phyloP scores from a whole-genome alignment of 345 rosid genomes.

The Clausena lansium region DNA sequence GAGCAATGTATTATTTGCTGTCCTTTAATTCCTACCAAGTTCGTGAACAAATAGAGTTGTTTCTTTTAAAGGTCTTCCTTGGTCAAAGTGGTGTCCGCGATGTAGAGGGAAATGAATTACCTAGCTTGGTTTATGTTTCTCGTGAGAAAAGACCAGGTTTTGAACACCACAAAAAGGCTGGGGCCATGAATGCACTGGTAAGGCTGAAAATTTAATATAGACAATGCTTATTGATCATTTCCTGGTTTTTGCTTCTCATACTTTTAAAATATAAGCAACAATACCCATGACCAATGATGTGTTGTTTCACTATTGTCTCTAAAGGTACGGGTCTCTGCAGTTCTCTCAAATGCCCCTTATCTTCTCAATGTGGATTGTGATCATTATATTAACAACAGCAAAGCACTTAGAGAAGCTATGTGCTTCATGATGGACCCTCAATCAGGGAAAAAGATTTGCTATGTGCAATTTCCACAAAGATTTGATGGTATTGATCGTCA shows the following conservation, averaged over 20 bases:
- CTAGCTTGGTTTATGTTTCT: slow-evolving; percentile 91
- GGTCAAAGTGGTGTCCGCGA: slow-evolving; percentile 80
- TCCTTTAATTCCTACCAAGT: not conserved
- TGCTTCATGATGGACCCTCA: slow-evolving; percentile 98
- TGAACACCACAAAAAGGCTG: slow-evolving; percentile 99
- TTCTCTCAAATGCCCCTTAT: slow-evolving; percentile 93
- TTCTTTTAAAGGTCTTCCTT: slow-evolving; percentile 71
- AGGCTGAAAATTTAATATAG: slow-evolving; percentile 5
- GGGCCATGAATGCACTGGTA: slow-evolving; percentile 97
- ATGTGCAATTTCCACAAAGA: slow-evolving; percentile 99
- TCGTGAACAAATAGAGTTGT: slow-evolving; percentile 7
- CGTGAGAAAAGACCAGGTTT: slow-evolving; percentile 99
- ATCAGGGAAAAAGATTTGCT: slow-evolving; percentile 88
- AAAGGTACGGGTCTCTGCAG: slow-evolving; percentile 90
- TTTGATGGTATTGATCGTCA: slow-evolving; percentile 98
- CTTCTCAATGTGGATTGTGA: slow-evolving; percentile 90
- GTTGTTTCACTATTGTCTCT: slow-evolving; percentile 4
- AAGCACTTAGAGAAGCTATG: slow-evolving; percentile 97
- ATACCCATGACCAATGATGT: not conserved
- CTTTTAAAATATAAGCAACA: not conserved
- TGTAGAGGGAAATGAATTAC: slow-evolving; percentile 77
- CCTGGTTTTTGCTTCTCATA: not conserved
- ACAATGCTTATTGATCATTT: not conserved
- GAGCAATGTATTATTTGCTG: not conserved
- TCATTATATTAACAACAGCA: slow-evolving; percentile 93